These are phyloP conservation scores for Cercophora newfieldiana DNA, from an alignment of 495 filamentous ascomycete species.

Conservation along the genomic window DNA sequence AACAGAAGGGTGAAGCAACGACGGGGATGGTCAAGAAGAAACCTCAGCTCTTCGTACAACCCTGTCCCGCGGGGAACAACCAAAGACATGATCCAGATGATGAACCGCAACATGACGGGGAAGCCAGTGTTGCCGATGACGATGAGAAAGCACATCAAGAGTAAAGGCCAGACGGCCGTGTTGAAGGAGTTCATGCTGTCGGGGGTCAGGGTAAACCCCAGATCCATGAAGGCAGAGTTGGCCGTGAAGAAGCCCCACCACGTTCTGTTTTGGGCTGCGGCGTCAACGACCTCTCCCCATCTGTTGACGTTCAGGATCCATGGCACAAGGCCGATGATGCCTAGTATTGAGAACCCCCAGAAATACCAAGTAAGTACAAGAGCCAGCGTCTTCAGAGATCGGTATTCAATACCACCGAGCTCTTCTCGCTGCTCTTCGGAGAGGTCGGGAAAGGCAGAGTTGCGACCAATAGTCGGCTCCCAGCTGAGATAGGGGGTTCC, in stretches of 20 bases:
- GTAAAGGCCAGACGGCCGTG: slow-evolving; percentile 67
- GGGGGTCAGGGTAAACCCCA: slow-evolving; percentile 83
- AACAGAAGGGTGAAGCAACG: slow-evolving; percentile 95
- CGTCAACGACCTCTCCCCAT: slow-evolving; percentile 62
- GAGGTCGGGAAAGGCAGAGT: slow-evolving; percentile 86
- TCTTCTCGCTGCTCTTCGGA: slow-evolving; percentile 90
- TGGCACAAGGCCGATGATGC: slow-evolving; percentile 66
- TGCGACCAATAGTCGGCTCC: slow-evolving; percentile 86
- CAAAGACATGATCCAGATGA: slow-evolving; percentile 75
- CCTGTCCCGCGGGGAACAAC: slow-evolving; percentile 58
- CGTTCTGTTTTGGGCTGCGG: slow-evolving; percentile 59
- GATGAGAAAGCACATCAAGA: slow-evolving; percentile 78
- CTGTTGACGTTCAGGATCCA: slow-evolving; percentile 69
- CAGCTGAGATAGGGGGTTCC: slow-evolving; percentile 88
- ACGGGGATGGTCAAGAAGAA: slow-evolving; percentile 89
- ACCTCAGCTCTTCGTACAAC: slow-evolving; percentile 83
- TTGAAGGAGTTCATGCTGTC: slow-evolving; percentile 91
- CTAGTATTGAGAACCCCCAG: slow-evolving; percentile 71
- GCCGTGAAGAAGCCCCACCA: slow-evolving; percentile 95
- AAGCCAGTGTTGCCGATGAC: slow-evolving; percentile 94
- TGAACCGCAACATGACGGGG: slow-evolving; percentile 85
- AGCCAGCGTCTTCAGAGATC: slow-evolving; percentile 81
- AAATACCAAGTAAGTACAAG: slow-evolving; percentile 77
- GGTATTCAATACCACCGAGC: slow-evolving; percentile 91
- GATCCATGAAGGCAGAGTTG: slow-evolving; percentile 83